These are phyloP conservation scores for Fonsecaea pedrosoi DNA, from an alignment of 2,329 filamentous ascomycete genomes.

Conservation along the genomic window DNA sequence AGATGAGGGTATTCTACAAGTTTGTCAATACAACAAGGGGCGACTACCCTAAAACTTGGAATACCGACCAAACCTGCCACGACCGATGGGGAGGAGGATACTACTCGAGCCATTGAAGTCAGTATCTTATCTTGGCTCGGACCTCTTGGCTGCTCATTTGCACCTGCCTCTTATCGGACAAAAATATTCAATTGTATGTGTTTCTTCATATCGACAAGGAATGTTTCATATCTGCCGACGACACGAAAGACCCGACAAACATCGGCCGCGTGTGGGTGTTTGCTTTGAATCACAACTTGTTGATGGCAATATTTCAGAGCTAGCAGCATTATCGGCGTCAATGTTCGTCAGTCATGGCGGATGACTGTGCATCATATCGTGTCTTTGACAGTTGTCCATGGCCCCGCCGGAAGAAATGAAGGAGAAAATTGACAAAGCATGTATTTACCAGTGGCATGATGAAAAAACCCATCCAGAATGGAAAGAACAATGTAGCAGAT, in stretches of 20 bases:
- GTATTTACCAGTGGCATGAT: slow-evolving; percentile 34
- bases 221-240: slow-evolving; percentile 28
- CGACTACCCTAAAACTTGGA: slow-evolving; percentile 40
- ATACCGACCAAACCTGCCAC: slow-evolving; percentile 34
- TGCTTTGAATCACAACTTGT: slow-evolving; percentile 22
- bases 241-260: slow-evolving; percentile 10
- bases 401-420: slow-evolving; percentile 13
- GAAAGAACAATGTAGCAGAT: slow-evolving; percentile 31
- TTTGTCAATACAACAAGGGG: slow-evolving; percentile 36
- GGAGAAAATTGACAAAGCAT: slow-evolving; percentile 24
- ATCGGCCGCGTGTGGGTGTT: slow-evolving; percentile 11
- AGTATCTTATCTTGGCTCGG: slow-evolving; percentile 29
- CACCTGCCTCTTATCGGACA: slow-evolving; percentile 21
- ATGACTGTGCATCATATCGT: slow-evolving; percentile 29
- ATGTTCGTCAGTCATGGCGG: slow-evolving; percentile 26
- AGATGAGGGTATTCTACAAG: slow-evolving; percentile 39
- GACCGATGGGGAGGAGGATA: slow-evolving; percentile 26
- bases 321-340: slow-evolving; percentile 25
- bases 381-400: slow-evolving; percentile 28
- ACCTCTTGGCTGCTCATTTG: slow-evolving; percentile 33
- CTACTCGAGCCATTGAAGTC: slow-evolving; percentile 28
- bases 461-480: slow-evolving; percentile 24
- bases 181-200: slow-evolving; percentile 28
- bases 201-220: slow-evolving; percentile 30
- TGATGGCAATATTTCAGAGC: slow-evolving; percentile 30